Conservation (phyloP, 768 basidiomycete species). For the Albatrellus ellisii region DNA sequence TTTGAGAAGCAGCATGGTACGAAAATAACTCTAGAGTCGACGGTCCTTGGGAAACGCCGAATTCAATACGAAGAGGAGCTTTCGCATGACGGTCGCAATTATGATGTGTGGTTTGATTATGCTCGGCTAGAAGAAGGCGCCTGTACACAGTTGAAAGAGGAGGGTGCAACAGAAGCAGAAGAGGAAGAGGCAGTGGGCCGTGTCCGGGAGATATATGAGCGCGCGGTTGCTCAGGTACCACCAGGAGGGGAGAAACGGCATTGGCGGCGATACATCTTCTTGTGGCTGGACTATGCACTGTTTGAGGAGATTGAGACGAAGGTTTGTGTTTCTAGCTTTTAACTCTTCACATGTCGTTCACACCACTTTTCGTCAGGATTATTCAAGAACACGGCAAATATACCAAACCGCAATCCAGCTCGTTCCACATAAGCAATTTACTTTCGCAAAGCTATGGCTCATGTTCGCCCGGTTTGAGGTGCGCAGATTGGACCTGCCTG, state of each 20-base stretch:
- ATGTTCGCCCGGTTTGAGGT: slow-evolving; percentile 90
- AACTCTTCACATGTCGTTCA: not conserved
- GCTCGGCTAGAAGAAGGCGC: slow-evolving; percentile 88
- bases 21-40: slow-evolving; percentile 76
- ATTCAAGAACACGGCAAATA: slow-evolving; percentile 73
- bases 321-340: slow-evolving; percentile 26
- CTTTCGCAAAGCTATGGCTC: slow-evolving; percentile 94
- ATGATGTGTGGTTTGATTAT: slow-evolving; percentile 98
- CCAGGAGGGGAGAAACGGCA: slow-evolving; percentile 88
- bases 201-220: slow-evolving; percentile 89
- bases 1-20: slow-evolving; percentile 98
- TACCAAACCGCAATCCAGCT: slow-evolving; percentile 83
- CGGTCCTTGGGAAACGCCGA: slow-evolving; percentile 92
- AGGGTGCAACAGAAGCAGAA: slow-evolving; percentile 62
- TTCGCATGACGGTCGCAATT: slow-evolving; percentile 81
- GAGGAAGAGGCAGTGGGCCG: slow-evolving; percentile 45
- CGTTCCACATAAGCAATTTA: slow-evolving; percentile 93
- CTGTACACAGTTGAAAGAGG: slow-evolving; percentile 57
- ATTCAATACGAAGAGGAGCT: slow-evolving; percentile 99
- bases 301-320: slow-evolving; percentile 96
- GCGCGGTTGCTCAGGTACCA: slow-evolving; percentile 91
- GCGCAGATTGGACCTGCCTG: slow-evolving; percentile 63
- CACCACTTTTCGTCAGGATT: slow-evolving; percentile 41
- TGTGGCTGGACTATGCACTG: slow-evolving; percentile 92
- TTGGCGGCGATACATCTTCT: slow-evolving; percentile 81